Evolutionary conservation across 805 yeast genomes (phyloP).

Genomic region (Suhomyces faveliae): DNA sequence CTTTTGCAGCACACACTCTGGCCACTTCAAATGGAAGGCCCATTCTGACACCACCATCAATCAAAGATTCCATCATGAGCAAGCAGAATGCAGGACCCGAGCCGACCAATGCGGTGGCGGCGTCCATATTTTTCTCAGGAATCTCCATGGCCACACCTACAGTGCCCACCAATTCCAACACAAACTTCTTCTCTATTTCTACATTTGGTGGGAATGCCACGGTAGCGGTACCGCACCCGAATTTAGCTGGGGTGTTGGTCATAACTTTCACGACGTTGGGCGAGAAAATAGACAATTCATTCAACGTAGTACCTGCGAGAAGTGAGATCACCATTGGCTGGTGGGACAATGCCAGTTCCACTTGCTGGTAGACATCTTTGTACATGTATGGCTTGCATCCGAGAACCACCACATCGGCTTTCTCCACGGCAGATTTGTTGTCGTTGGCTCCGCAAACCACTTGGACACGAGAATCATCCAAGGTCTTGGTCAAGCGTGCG

Average conservation of each 20-base stretch:
- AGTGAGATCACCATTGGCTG: constrained; percentile 70
- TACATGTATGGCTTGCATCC: constrained; percentile 90
- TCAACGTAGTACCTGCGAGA: constrained; percentile 90
- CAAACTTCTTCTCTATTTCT: constrained; percentile 36
- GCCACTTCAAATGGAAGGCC: constrained; percentile 88
- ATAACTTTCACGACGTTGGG: constrained; percentile 80
- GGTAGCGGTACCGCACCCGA: constrained; percentile 91
- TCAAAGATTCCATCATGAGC: constrained; percentile 83
- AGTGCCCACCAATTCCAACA: constrained; percentile 54
- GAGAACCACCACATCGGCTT: constrained; percentile 69
- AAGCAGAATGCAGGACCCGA: constrained; percentile 95
- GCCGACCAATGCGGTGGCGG: constrained; percentile 91
- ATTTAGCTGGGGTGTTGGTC: constrained; percentile 96
- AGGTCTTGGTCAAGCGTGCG: constrained; percentile 46
- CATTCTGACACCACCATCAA: constrained; percentile 92
- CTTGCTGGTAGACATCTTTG: constrained; percentile 54
- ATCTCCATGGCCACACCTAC: constrained; percentile 66
- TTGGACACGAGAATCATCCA: constrained; percentile 43
- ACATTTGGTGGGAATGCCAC: constrained; percentile 68
- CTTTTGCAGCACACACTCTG: constrained; percentile 85
- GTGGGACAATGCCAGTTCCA: constrained; percentile 46
- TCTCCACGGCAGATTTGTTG: constrained; percentile 58
- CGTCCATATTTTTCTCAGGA: constrained; percentile 94
- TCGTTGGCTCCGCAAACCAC: constrained; percentile 41
- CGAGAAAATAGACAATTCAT: constrained; percentile 54